Evolutionary conservation across 2,329 filamentous ascomycete species (phyloP).

Genomic region (Ophiostoma perfectum): DNA sequence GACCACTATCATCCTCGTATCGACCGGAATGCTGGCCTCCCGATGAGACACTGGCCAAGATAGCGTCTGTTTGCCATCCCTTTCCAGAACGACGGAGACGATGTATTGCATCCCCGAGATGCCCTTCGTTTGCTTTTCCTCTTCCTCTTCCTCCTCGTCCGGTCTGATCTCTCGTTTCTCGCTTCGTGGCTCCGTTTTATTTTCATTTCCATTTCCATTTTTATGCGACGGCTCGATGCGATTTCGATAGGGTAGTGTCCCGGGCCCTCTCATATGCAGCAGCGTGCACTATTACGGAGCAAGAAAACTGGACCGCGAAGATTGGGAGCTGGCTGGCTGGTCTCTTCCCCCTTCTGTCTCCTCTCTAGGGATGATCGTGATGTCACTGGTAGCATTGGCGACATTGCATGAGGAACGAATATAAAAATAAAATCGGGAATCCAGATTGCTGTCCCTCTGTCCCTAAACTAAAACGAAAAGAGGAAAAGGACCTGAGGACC

Average conservation of each 20-base stretch:
- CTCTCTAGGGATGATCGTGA: slow-evolving; percentile 19
- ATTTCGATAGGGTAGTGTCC: background rate
- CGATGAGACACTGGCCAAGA: slow-evolving; percentile 9
- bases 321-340: background rate
- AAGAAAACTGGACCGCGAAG: background rate
- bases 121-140: background rate
- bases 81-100: no score
- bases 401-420: slow-evolving; percentile 4
- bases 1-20: background rate
- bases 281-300: background rate
- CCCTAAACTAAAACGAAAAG: background rate
- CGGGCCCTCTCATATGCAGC: background rate
- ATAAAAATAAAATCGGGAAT: slow-evolving; percentile 8
- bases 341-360: background rate
- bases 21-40: background rate
- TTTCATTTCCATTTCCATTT: background rate
- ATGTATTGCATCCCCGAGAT: background rate
- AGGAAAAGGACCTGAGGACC: background rate
- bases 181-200: background rate
- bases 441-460: background rate
- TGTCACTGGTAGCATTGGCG: slow-evolving; percentile 18
- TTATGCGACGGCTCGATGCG: background rate
- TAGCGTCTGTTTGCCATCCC: background rate
- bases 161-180: background rate
- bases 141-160: background rate